Conservation (phyloP, 2,329 filamentous ascomycete species). For the Colletotrichum sp. region DNA sequence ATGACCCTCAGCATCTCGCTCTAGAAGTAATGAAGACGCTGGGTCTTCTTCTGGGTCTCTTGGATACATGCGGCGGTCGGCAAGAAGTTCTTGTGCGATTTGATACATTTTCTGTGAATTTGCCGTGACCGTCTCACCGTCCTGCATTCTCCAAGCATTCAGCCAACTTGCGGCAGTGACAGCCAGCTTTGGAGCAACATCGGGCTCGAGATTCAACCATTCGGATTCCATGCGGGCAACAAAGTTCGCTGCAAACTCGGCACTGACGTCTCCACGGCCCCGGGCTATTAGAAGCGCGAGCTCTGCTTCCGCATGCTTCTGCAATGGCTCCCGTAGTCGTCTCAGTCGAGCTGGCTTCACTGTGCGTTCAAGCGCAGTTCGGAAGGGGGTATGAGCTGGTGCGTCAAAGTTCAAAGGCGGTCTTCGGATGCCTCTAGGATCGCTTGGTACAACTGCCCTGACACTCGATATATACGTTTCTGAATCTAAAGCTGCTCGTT, state of each 20-base stretch:
- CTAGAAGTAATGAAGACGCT: constrained; percentile 22
- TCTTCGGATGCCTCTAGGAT: constrained; percentile 21
- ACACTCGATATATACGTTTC: constrained; percentile 22
- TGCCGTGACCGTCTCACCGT: constrained; percentile 18
- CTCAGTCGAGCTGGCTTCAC: constrained; percentile 22
- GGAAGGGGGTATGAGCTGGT: constrained; percentile 25
- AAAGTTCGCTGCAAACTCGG: constrained; percentile 23
- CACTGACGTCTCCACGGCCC: constrained; percentile 21
- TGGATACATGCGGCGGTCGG: constrained; percentile 20
- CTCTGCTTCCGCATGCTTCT: constrained; percentile 17
- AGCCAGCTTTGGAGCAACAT: constrained; percentile 21
- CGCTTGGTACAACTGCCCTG: constrained; percentile 22
- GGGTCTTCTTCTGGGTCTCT: constrained; percentile 24
- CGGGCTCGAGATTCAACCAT: constrained; percentile 24
- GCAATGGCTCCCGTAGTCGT: constrained; percentile 15
- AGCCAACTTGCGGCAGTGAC: constrained; percentile 22
- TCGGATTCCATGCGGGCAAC: constrained; percentile 25
- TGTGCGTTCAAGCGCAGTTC: constrained; percentile 23
- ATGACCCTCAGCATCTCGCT: constrained; percentile 20
- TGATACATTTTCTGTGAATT: constrained; percentile 23
- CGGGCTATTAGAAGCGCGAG: constrained; percentile 13
- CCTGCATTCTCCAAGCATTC: constrained; percentile 24
- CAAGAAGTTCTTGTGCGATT: constrained; percentile 21
- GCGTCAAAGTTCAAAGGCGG: constrained; percentile 27
- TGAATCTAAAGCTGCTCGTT: constrained; percentile 23